Conservation (phyloP, 192 early-diverging fungal species). For the Coemansia sp. region DNA sequence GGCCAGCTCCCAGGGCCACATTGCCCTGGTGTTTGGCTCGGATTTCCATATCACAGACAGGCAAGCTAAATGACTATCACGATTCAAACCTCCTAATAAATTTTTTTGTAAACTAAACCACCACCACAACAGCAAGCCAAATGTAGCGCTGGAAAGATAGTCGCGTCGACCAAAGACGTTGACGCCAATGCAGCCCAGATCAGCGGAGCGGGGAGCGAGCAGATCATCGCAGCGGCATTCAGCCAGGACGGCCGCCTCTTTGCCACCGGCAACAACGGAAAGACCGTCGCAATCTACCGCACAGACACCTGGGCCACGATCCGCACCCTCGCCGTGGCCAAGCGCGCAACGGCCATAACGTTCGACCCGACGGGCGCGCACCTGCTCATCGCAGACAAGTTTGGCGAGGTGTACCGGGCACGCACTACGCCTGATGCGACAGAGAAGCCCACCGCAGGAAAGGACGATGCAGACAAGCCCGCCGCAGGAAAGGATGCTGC, state of each 20-base stretch:
- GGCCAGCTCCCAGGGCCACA: constrained; percentile 22
- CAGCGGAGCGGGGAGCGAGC: constrained; percentile 32
- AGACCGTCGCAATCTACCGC: constrained; percentile 66
- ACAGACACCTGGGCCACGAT: constrained; percentile 55
- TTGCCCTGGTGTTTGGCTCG: constrained; percentile 21
- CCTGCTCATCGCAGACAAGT: constrained; percentile 87
- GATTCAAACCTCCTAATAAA: too few relatives aligned
- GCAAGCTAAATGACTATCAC: not conserved
- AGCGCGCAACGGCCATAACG: constrained; percentile 72
- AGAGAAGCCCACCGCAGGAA: too few relatives aligned
- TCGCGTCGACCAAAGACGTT: constrained; percentile 20
- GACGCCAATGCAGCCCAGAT: constrained; percentile 8
- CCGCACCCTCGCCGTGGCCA: constrained; percentile 52
- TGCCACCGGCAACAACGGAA: constrained; percentile 65
- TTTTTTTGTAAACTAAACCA: too few relatives aligned
- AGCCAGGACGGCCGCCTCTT: constrained; percentile 57
- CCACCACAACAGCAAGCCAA: too few relatives aligned
- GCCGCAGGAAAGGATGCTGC: too few relatives aligned
- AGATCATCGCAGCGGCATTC: constrained; percentile 56
- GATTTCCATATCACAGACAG: constrained; percentile 30
- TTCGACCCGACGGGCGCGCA: constrained; percentile 64
- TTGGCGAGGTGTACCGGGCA: constrained; percentile 81
- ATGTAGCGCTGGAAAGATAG: constrained; percentile 23
- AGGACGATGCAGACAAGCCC: too few relatives aligned
- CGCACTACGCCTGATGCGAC: not conserved